These are phyloP conservation scores for Xylaria grammica DNA, from an alignment of 495 filamentous ascomycete genomes.

Conservation along the genomic window DNA sequence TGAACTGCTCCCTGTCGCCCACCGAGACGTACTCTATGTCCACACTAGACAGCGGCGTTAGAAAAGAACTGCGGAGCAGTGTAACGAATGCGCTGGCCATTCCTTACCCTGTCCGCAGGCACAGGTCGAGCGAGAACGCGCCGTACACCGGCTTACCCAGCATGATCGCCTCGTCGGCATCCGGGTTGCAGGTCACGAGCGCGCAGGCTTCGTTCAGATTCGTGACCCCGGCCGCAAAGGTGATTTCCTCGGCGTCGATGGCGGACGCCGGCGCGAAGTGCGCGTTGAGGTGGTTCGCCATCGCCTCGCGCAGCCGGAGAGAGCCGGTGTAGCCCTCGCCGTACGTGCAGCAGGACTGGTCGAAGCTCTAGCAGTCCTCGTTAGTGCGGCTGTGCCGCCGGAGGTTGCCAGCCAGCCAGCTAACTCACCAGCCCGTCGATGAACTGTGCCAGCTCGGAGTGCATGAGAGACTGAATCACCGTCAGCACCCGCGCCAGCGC, in stretches of 20 bases:
- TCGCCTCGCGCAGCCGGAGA: constrained; percentile 42
- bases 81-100: neutral
- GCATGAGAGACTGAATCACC: constrained; percentile 24
- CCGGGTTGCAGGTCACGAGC: constrained; percentile 43
- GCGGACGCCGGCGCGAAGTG: constrained; percentile 47
- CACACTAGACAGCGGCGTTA: constrained; percentile 34
- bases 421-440: constrained; percentile 30
- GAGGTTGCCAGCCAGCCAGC: too few species aligned
- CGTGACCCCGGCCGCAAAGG: constrained; percentile 56
- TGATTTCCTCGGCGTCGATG: constrained; percentile 47
- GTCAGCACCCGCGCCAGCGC: neutral
- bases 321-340: constrained; percentile 34
- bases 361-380: constrained; percentile 26
- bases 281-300: constrained; percentile 52
- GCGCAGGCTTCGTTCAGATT: constrained; percentile 52
- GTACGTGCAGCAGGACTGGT: constrained; percentile 22
- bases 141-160: constrained; percentile 58
- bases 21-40: constrained; percentile 50
- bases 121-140: constrained; percentile 43
- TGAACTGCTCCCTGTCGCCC: constrained; percentile 52
- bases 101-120: constrained; percentile 35
- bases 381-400: too few species aligned
- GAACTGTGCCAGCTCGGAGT: constrained; percentile 25
- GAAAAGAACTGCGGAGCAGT: constrained; percentile 7
- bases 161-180: constrained; percentile 56